Evolutionary conservation across 139 green algal genomes (phyloP), one percentile per base, ranked within the genome.

Genomic region (Chlamydomonas urium): DNA sequence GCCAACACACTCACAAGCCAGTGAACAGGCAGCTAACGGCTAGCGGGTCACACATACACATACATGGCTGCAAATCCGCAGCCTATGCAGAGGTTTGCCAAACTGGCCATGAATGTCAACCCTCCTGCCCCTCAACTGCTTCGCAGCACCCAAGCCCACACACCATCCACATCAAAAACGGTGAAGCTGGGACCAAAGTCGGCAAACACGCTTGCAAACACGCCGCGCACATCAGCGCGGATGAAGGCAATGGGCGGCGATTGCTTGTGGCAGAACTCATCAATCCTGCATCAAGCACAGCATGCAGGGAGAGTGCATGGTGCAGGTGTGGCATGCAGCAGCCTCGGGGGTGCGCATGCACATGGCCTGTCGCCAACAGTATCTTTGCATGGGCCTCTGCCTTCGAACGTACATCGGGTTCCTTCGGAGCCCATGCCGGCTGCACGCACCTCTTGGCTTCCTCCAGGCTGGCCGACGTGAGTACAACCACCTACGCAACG

Each of bases 141-240:
- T n/a, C n/a, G n/a, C n/a, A n/a, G n/a, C n/a, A n/a, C 38, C 24
- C 38, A 10, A 26, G 50, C 35, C 35, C 8, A 42, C 88, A 72
- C 82, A 89, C 94, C 95, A 75, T 99, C 88, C 0, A 88, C 73
- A 63, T 99, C 95, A 28, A 85, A 75, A 0, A 99, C 92, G 8
- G 76, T 83, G 73, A 98, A 99, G 2, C 58, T 33, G 1, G 85
- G 78, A 0, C 96, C 96, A 82, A 99, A 98, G 87, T 99, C 96
- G 66, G 83, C 92, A 81, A 99, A 99, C 1, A 98, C 86, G 47
- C 68, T 80, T 36, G 87, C 91, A 82, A 99, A 99, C 23, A 99
- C 91, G 45, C 96, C 96, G 6, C 81, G 79, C 4, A 89, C 89
- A 67, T 97, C 83, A 29, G 87, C 87, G 19, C 81, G 76, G 42